Percentiles rank a stretch among this genome's conserved stretches.
phyloP scores from a whole-genome alignment of 345 rosid species.

The Nasturtium officinale region DNA sequence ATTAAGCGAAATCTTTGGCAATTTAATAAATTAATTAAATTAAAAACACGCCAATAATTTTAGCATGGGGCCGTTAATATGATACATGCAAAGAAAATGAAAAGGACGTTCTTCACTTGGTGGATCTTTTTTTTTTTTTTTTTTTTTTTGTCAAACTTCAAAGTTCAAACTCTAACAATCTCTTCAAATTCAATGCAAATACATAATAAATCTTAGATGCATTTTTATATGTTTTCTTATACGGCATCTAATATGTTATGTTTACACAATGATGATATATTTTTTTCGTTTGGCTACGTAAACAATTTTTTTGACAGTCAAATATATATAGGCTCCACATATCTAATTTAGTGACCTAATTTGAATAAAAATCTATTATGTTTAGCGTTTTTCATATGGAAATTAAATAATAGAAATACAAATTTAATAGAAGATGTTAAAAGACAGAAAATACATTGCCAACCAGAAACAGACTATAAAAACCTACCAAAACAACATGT shows the following conservation, averaged over 20 bases:
- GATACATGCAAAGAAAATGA: slow-evolving; percentile 37
- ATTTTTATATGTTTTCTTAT: not conserved
- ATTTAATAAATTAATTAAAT: slow-evolving; percentile 14
- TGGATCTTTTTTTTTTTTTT: not conserved
- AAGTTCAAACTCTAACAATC: slow-evolving; percentile 13
- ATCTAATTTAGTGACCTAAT: not conserved
- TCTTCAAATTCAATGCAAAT: slow-evolving; percentile 21
- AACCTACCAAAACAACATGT: not conserved
- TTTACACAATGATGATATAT: not conserved
- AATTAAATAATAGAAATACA: not conserved
- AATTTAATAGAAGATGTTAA: not conserved
- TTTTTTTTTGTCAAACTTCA: slow-evolving; percentile 25
- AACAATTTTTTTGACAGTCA: not conserved
- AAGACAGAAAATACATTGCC: not conserved
- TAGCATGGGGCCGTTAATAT: slow-evolving; percentile 34
- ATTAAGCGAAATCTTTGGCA: slow-evolving; percentile 29
- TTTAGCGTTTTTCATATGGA: not conserved
- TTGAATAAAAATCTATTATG: not conserved
- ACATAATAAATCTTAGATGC: not conserved
- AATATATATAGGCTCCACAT: not conserved
- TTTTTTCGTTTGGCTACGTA: too few relatives aligned
- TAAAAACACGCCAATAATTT: slow-evolving; percentile 21
- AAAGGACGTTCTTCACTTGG: slow-evolving; percentile 18
- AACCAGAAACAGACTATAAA: not conserved
- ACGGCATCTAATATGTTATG: too few relatives aligned